These are phyloP conservation scores for Argentina anserina DNA, from an alignment of 306 rosid species.

Conservation along the genomic window DNA sequence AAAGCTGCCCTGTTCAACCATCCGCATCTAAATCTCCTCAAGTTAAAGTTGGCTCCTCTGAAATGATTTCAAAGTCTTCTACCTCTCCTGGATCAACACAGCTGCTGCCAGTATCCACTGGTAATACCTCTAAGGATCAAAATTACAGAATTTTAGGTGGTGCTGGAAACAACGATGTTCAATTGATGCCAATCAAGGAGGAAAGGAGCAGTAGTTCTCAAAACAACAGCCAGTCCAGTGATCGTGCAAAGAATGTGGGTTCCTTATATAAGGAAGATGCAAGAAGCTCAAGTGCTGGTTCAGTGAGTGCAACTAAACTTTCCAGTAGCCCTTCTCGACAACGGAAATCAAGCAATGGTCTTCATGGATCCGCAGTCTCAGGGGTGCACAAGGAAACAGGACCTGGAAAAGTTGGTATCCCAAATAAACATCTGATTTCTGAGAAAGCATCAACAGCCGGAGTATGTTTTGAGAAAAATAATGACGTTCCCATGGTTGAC, in stretches of 20 bases:
- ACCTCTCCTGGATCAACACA: constrained; percentile 43
- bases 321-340: constrained; percentile 67
- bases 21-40: constrained; percentile 52
- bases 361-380: constrained; percentile 38
- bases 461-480: constrained; percentile 29
- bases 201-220: constrained; percentile 86
- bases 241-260: constrained; percentile 61
- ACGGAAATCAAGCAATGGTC: constrained; percentile 57
- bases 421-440: constrained; percentile 33
- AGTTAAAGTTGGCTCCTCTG: constrained; percentile 46
- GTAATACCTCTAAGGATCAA: constrained; percentile 42
- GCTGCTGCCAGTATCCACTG: constrained; percentile 36
- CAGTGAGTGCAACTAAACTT: constrained; percentile 54
- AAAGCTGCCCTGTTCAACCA: constrained; percentile 53
- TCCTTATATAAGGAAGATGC: constrained; percentile 62
- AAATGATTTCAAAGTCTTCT: constrained; percentile 46
- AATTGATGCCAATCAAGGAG: constrained; percentile 60
- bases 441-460: constrained; percentile 36
- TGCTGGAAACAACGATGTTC: constrained; percentile 50
- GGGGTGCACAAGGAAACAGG: constrained; percentile 50
- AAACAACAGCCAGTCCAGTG: constrained; percentile 78
- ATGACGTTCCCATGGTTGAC: constrained; percentile 47
- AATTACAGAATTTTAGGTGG: constrained; percentile 32
- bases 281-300: constrained; percentile 64
- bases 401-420: constrained; percentile 47